phyloP scores from a whole-genome alignment of 768 basidiomycete species.

The Rhodosporidiobolus sp. region DNA sequence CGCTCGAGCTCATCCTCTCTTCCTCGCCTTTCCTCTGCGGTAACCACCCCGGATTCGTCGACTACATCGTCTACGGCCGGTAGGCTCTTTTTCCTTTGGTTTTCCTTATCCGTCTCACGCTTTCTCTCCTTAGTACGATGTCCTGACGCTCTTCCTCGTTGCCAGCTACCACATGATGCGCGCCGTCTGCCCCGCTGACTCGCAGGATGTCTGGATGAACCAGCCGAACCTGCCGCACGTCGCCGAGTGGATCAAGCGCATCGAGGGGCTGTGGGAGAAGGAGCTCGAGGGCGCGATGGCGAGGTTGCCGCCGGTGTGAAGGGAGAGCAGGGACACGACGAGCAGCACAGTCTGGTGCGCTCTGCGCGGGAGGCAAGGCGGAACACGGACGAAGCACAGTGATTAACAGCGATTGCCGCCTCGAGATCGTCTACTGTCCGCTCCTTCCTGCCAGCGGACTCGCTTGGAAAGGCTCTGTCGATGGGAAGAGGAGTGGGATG shows the following conservation, averaged over 20 bases:
- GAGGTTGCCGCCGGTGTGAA: conserved; percentile 7
- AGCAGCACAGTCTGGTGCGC: too few relatives aligned
- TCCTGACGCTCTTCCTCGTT: neutral
- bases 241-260: conserved; percentile 8
- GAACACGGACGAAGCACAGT: too few relatives aligned
- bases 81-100: neutral
- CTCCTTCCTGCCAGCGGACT: conserved; percentile 32
- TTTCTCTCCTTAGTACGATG: neutral
- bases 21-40: conserved; percentile 3
- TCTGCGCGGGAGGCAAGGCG: too few relatives aligned
- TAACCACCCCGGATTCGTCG: conserved; percentile 18
- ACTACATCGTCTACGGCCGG: conserved; percentile 19
- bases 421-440: neutral
- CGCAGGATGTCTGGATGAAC: neutral
- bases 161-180: conserved; percentile 7
- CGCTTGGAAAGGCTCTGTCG: conserved; percentile 36
- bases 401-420: too few relatives aligned
- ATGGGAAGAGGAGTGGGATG: neutral
- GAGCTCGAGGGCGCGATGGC: conserved; percentile 7
- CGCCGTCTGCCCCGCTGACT: neutral
- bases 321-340: too few relatives aligned
- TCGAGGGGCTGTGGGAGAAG: neutral
- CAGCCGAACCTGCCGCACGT: neutral
- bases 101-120: too few relatives aligned
- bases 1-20: conserved; percentile 3